Evolutionary conservation across 225 moss, liverwort and hornwort species (phyloP).

Genomic region (Bryoerythrophyllum caledonicum): DNA sequence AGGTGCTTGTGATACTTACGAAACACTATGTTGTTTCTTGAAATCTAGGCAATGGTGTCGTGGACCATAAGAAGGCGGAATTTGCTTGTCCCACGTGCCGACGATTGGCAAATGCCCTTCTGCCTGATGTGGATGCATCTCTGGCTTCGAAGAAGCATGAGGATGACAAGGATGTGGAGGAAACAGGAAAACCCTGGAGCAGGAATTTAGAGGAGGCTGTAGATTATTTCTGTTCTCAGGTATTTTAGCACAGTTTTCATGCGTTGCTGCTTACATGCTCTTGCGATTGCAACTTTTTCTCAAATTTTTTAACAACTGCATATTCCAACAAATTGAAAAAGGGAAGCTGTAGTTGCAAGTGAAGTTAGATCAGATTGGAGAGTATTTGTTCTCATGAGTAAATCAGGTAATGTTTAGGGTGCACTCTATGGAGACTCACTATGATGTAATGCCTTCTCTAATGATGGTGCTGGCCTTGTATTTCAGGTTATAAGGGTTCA

Average conservation of each 20-base stretch:
- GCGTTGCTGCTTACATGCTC: not conserved
- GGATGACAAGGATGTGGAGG: constrained; percentile 27
- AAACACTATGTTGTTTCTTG: not conserved
- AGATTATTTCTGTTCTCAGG: constrained; percentile 43
- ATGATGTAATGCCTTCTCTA: constrained; percentile 3
- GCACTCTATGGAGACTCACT: not conserved
- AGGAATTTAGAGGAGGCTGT: constrained; percentile 44
- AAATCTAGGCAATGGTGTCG: constrained; percentile 66
- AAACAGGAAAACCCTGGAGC: constrained; percentile 31
- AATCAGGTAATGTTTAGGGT: not conserved
- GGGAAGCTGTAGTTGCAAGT: not conserved
- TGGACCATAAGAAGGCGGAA: constrained; percentile 64
- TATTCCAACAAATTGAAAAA: not conserved
- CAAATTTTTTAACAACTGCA: not conserved
- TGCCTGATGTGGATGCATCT: constrained; percentile 63
- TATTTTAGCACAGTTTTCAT: constrained; percentile 19
- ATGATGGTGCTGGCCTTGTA: constrained; percentile 17
- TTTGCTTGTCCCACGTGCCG: constrained; percentile 94
- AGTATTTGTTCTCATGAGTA: constrained; percentile 1
- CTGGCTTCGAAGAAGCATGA: constrained; percentile 35
- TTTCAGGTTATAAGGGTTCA: constrained; percentile 72
- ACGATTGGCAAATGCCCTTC: constrained; percentile 86
- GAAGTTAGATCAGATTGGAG: not conserved
- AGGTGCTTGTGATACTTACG: not conserved
- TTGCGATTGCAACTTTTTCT: not conserved